Evolutionary conservation across 176 grass and related monocot species (phyloP).

Genomic region (Musa troglodytarum): DNA sequence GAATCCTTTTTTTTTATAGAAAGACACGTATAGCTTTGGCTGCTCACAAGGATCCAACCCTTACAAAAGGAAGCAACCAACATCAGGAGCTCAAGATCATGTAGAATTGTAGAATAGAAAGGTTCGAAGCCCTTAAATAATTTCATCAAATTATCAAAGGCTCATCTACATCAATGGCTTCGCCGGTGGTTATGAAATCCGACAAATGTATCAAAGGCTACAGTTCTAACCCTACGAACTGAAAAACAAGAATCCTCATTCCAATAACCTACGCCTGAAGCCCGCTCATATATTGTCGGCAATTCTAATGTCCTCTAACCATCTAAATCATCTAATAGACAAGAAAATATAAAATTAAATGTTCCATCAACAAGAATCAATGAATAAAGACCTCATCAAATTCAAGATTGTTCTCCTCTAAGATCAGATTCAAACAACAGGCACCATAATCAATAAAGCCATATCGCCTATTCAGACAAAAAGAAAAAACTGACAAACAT

Average conservation of each 20-base stretch:
- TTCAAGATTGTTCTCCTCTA: too few species aligned
- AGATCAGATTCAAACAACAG: too few species aligned
- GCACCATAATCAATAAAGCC: too few species aligned
- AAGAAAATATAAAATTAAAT: neutral
- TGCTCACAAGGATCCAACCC: neutral
- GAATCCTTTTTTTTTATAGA: too few species aligned
- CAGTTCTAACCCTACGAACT: neutral
- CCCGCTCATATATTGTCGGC: neutral
- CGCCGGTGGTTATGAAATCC: neutral
- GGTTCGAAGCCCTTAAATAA: neutral
- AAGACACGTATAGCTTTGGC: neutral
- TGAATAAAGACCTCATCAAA: too few species aligned
- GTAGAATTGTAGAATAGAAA: neutral
- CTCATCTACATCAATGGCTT: too few species aligned
- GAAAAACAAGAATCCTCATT: neutral
- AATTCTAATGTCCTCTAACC: neutral
- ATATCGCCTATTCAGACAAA: neutral
- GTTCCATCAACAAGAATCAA: neutral
- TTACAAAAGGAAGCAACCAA: neutral
- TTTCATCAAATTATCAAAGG: neutral
- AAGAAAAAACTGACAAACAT: neutral
- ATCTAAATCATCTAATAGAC: neutral
- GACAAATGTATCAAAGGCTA: neutral
- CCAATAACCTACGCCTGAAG: neutral
- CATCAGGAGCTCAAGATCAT: neutral